phyloP scores from a whole-genome alignment of 1,284 basidiomycete genomes.

The Irpex sp. region DNA sequence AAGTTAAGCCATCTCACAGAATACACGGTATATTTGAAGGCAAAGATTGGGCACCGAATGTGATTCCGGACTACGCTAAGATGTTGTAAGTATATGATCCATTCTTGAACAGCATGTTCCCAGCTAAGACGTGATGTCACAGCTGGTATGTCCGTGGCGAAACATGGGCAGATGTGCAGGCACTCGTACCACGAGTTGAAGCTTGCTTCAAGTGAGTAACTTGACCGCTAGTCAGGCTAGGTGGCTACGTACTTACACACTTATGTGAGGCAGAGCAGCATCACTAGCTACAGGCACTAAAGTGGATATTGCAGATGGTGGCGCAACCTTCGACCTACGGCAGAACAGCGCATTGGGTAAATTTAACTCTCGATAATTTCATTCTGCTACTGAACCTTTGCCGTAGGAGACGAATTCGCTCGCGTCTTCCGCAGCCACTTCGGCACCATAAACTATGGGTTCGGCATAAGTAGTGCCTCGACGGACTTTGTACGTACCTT shows the following conservation, averaged over 20 bases:
- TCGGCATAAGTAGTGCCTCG: conserved; percentile 22
- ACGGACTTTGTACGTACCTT: conserved; percentile 25
- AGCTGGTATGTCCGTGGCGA: conserved; percentile 10
- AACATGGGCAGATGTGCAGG: conserved; percentile 10
- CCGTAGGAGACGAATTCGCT: conserved; percentile 24
- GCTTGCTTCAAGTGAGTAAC: neutral
- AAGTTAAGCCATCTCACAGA: conserved; percentile 52
- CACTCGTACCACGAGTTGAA: conserved; percentile 6
- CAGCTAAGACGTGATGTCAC: neutral
- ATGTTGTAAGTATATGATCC: conserved; percentile 36
- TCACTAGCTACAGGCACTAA: conserved; percentile 65
- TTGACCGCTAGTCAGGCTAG: too few species aligned
- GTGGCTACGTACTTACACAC: too few species aligned
- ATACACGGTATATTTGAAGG: conserved; percentile 66
- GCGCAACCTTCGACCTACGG: conserved; percentile 42
- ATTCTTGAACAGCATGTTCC: neutral
- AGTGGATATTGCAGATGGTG: conserved; percentile 31
- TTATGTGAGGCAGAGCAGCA: conserved; percentile 47
- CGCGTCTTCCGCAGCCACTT: conserved; percentile 21
- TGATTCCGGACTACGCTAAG: conserved; percentile 75
- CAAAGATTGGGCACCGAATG: conserved; percentile 61
- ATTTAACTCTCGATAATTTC: neutral
- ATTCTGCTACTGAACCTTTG: neutral
- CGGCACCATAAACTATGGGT: conserved; percentile 19
- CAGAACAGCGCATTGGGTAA: conserved; percentile 59